Conservation (phyloP, 2,329 filamentous ascomycete species). For the Alternaria arborescens region DNA sequence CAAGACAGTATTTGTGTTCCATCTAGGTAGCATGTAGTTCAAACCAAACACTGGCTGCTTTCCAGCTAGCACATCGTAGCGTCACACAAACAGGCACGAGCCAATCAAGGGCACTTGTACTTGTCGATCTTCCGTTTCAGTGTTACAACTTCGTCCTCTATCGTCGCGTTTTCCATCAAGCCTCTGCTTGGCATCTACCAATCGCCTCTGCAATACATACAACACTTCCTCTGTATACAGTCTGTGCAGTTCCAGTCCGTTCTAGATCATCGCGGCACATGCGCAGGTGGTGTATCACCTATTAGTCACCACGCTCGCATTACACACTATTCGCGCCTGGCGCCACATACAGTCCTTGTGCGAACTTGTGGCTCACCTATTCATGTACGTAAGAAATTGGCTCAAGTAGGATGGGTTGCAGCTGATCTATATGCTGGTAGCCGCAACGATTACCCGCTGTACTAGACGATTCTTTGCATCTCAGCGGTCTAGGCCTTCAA, state of each 20-base stretch:
- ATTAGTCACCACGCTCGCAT: neutral
- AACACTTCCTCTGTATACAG: neutral
- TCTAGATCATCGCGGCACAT: neutral
- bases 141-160: slow-evolving; percentile 5
- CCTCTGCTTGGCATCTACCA: slow-evolving; percentile 1
- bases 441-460: neutral
- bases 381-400: slow-evolving; percentile 1
- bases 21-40: neutral
- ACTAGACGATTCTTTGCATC: neutral
- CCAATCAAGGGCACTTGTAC: slow-evolving; percentile 11
- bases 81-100: neutral
- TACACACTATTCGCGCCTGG: neutral
- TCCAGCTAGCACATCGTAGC: neutral
- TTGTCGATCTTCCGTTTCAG: slow-evolving; percentile 8
- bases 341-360: neutral
- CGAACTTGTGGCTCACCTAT: neutral
- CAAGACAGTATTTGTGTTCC: neutral
- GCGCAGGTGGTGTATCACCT: neutral
- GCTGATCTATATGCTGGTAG: slow-evolving; percentile 4
- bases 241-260: neutral
- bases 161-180: neutral
- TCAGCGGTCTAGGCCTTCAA: slow-evolving; percentile 13
- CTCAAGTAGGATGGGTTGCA: neutral
- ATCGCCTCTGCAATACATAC: neutral
- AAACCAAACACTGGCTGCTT: neutral